Conservation (phyloP, 2,329 filamentous ascomycete species). For the Nothophoma quercina region DNA sequence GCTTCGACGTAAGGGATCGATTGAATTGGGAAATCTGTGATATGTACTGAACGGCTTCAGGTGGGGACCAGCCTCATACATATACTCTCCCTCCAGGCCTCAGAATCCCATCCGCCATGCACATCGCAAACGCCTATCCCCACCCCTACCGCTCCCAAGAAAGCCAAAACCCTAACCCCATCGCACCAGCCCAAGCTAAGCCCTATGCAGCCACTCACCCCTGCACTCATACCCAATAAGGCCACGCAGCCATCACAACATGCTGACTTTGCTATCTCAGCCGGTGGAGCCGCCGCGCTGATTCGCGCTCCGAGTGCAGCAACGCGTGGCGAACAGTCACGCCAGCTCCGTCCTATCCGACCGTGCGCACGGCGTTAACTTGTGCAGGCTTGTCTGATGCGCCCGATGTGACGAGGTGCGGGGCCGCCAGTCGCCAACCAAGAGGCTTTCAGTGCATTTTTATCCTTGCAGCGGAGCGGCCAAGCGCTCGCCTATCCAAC, state of each 20-base stretch:
- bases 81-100: slow-evolving; percentile 14
- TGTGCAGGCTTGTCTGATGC: slow-evolving; percentile 24
- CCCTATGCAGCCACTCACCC: slow-evolving; percentile 17
- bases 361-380: slow-evolving; percentile 25
- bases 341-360: slow-evolving; percentile 28
- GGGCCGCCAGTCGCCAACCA: slow-evolving; percentile 15
- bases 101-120: slow-evolving; percentile 13
- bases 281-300: slow-evolving; percentile 21
- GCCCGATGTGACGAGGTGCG: slow-evolving; percentile 24
- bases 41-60: slow-evolving; percentile 7
- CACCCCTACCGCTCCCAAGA: slow-evolving; percentile 15
- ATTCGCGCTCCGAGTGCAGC: slow-evolving; percentile 24
- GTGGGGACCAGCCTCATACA: slow-evolving; percentile 16
- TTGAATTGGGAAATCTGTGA: slow-evolving; percentile 11
- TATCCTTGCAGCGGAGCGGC: slow-evolving; percentile 26
- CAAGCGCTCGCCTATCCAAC: slow-evolving; percentile 25
- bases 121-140: slow-evolving; percentile 21
- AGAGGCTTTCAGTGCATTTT: neutral
- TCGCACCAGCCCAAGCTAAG: slow-evolving; percentile 11
- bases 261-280: slow-evolving; percentile 14
- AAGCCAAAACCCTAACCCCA: slow-evolving; percentile 30
- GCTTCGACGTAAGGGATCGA: slow-evolving; percentile 4
- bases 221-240: slow-evolving; percentile 23
- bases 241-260: slow-evolving; percentile 1
- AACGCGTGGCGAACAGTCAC: slow-evolving; percentile 33